A percentile compares a stretch with the other conserved stretches of the same genome.
Evolutionary conservation across 768 basidiomycete species (phyloP).

Genomic region (Suillus hirtellus): DNA sequence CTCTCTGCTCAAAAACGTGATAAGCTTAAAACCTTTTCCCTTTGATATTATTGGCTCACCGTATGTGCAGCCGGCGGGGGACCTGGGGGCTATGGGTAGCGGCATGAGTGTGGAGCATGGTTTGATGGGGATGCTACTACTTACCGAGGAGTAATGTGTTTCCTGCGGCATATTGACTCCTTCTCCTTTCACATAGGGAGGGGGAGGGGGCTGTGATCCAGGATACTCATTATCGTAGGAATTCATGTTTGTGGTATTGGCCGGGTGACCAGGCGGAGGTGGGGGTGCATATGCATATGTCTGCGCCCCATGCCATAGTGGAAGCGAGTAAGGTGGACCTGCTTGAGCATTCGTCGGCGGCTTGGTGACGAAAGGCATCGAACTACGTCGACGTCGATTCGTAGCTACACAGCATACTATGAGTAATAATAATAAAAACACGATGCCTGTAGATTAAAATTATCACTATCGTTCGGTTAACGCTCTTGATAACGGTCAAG

Average conservation of each 20-base stretch:
- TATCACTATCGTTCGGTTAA: not conserved
- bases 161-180: slow-evolving; percentile 6
- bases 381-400: slow-evolving; percentile 15
- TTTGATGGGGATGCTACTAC: not conserved
- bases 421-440: slow-evolving; percentile 17
- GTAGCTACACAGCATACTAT: slow-evolving; percentile 2
- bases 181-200: slow-evolving; percentile 2
- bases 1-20: slow-evolving; percentile 2
- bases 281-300: slow-evolving; percentile 10
- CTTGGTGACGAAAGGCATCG: not conserved
- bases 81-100: slow-evolving; percentile 13
- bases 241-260: not conserved
- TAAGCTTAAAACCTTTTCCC: not conserved
- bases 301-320: slow-evolving; percentile 15
- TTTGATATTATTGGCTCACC: slow-evolving; percentile 6
- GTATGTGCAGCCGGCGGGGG: slow-evolving; percentile 10
- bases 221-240: not conserved
- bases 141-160: slow-evolving; percentile 19
- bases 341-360: slow-evolving; percentile 5
- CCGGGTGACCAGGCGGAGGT: not conserved
- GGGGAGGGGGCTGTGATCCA: slow-evolving; percentile 10
- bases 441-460: slow-evolving; percentile 14
- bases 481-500: too few species aligned
- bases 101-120: not conserved
- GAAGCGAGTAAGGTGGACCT: slow-evolving; percentile 1